Evolutionary conservation across 257 asterid species (phyloP).

Genomic region (Rehmannia glutinosa): DNA sequence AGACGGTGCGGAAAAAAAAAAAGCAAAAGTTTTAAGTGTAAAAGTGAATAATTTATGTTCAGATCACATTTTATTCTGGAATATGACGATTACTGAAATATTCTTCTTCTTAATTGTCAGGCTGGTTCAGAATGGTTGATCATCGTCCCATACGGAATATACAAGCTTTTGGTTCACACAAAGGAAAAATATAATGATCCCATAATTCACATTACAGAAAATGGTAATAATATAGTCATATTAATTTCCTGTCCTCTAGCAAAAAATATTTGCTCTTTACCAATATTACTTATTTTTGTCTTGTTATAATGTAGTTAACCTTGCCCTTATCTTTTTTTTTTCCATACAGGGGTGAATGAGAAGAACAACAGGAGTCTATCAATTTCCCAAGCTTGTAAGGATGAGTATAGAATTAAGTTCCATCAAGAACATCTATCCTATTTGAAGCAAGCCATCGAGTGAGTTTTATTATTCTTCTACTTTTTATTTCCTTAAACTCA

Average conservation of each 20-base stretch:
- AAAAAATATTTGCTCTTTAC: too few species aligned
- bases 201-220: slow-evolving; percentile 27
- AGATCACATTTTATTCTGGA: too few species aligned
- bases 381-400: background rate
- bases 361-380: background rate
- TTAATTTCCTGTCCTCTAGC: too few species aligned
- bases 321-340: background rate
- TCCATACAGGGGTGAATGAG: slow-evolving; percentile 17
- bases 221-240: slow-evolving; percentile 30
- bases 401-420: slow-evolving; percentile 3
- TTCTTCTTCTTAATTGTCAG: background rate
- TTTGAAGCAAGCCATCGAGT: slow-evolving; percentile 17
- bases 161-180: slow-evolving; percentile 5
- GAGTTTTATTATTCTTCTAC: background rate
- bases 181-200: slow-evolving; percentile 19
- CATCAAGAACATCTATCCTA: slow-evolving; percentile 19
- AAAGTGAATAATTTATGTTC: too few species aligned
- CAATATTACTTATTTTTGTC: background rate
- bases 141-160: slow-evolving; percentile 23
- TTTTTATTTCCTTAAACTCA: too few species aligned
- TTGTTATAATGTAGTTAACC: too few species aligned
- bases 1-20: too few species aligned
- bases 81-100: too few species aligned
- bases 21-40: too few species aligned
- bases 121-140: slow-evolving; percentile 24